Evolutionary conservation across 768 basidiomycete species (phyloP).

Genomic region (Postia placenta): DNA sequence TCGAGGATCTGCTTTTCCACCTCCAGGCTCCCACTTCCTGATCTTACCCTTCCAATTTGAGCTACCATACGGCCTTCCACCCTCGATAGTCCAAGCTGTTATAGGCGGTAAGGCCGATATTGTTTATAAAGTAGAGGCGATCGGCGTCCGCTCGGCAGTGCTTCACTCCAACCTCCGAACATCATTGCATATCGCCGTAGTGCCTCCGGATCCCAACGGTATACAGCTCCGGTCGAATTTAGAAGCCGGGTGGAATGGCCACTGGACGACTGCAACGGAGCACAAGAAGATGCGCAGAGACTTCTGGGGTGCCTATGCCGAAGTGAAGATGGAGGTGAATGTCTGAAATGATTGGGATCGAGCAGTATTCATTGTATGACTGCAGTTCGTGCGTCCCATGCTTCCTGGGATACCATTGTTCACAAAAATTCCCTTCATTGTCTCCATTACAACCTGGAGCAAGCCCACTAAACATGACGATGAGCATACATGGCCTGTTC

Average conservation of each 20-base stretch:
- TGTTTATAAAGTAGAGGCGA: constrained; percentile 6
- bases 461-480: constrained; percentile 2
- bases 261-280: background rate
- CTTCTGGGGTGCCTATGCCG: constrained; percentile 15
- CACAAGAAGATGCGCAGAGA: constrained; percentile 11
- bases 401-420: constrained; percentile 6
- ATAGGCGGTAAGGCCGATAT: background rate
- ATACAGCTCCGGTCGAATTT: background rate
- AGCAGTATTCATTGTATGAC: background rate
- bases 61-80: constrained; percentile 7
- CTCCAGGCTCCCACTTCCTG: constrained; percentile 4
- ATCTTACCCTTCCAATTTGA: constrained; percentile 10
- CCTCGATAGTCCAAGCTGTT: constrained; percentile 4
- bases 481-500: constrained; percentile 7
- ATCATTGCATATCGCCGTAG: background rate
- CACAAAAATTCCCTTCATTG: constrained; percentile 9
- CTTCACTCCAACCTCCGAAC: constrained; percentile 7
- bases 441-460: constrained; percentile 8
- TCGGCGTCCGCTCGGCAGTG: constrained; percentile 10
- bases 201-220: constrained; percentile 4
- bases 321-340: constrained; percentile 10
- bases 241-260: background rate
- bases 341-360: background rate
- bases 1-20: constrained; percentile 2
- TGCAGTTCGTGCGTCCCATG: constrained; percentile 8